These are phyloP conservation scores for Ammopiptanthus mongolicus DNA, from an alignment of 306 rosid species.

Conservation along the genomic window DNA sequence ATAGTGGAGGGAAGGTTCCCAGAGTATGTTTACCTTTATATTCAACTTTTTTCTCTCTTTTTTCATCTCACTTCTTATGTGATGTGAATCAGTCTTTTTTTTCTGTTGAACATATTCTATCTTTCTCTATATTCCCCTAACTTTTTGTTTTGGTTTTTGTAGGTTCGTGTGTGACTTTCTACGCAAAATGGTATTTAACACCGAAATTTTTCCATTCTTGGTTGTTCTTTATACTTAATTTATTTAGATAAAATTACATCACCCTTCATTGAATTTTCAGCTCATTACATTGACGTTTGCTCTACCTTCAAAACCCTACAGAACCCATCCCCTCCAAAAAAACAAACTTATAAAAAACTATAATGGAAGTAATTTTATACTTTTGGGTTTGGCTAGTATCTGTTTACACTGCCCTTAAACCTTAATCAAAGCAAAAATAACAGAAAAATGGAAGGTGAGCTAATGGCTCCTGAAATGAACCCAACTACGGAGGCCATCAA, in stretches of 20 bases:
- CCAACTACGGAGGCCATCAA: too few relatives aligned
- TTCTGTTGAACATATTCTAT: conserved; percentile 8
- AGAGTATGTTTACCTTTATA: conserved; percentile 53
- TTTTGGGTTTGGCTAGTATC: too few relatives aligned
- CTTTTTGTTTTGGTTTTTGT: conserved; percentile 18
- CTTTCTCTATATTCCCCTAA: conserved; percentile 17
- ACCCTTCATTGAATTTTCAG: conserved; percentile 13
- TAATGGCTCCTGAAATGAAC: too few relatives aligned
- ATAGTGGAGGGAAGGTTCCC: conserved; percentile 76
- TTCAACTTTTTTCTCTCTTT: neutral
- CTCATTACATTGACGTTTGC: neutral
- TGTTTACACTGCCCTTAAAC: too few relatives aligned
- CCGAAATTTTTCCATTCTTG: neutral
- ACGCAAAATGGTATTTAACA: conserved; percentile 60
- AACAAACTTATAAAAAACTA: too few relatives aligned
- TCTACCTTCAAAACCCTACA: neutral
- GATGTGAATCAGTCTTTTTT: neutral
- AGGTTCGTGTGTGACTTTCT: conserved; percentile 88
- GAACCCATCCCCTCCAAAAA: too few relatives aligned
- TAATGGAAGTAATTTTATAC: too few relatives aligned
- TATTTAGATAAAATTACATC: neutral
- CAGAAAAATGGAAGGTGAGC: too few relatives aligned
- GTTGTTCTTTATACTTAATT: neutral
- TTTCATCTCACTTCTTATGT: neutral
- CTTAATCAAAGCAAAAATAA: too few relatives aligned